phyloP scores from a whole-genome alignment of 2,329 filamentous ascomycete species.

The Calonectria fujianensis region DNA sequence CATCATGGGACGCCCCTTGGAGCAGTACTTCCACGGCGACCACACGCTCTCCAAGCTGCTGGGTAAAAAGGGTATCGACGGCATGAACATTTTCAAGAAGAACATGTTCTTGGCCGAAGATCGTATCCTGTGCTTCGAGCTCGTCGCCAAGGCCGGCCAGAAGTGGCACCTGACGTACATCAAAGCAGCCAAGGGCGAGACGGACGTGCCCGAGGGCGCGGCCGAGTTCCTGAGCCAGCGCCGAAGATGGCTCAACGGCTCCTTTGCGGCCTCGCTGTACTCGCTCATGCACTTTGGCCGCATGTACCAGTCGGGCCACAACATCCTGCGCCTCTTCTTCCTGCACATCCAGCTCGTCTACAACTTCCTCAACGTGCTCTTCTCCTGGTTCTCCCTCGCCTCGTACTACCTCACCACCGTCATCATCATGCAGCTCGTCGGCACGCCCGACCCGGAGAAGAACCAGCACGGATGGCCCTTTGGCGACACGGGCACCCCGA shows the following conservation, averaged over 20 bases:
- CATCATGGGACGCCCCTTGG: constrained; percentile 51
- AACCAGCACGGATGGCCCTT: constrained; percentile 51
- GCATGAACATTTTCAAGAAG: constrained; percentile 55
- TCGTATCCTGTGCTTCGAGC: constrained; percentile 52
- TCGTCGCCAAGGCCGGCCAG: constrained; percentile 52
- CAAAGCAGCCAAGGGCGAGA: constrained; percentile 53
- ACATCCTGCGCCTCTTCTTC: constrained; percentile 51
- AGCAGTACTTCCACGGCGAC: constrained; percentile 53
- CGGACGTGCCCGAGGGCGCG: constrained; percentile 51
- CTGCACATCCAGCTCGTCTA: constrained; percentile 52
- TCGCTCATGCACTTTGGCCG: constrained; percentile 52
- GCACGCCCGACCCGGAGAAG: constrained; percentile 45
- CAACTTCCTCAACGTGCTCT: constrained; percentile 52
- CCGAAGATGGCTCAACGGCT: constrained; percentile 52
- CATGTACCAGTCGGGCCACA: constrained; percentile 51
- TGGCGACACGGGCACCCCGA: constrained; percentile 49
- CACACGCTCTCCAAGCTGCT: constrained; percentile 52
- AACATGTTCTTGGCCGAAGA: constrained; percentile 54
- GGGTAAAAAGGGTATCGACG: constrained; percentile 53
- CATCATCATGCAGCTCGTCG: constrained; percentile 53
- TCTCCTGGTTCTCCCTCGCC: constrained; percentile 51
- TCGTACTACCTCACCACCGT: constrained; percentile 51
- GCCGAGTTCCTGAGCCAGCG: constrained; percentile 51
- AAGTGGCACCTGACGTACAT: constrained; percentile 55
- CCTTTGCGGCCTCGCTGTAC: constrained; percentile 53